These are phyloP conservation scores for Ormosia semicastrata DNA, from an alignment of 306 rosid species.

Conservation along the genomic window DNA sequence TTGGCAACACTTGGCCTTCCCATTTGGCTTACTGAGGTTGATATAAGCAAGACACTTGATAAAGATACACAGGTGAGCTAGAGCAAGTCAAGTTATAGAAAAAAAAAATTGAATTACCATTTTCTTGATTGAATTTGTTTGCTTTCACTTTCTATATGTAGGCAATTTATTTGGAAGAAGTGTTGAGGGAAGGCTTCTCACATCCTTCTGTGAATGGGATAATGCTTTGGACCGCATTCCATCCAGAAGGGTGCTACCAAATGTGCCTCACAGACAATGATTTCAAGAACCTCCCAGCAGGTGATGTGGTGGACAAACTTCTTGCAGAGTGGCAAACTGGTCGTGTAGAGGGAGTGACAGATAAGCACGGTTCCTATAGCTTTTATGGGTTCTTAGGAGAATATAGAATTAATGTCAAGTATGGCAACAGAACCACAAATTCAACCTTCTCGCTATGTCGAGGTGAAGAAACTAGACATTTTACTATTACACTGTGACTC, in stretches of 20 bases:
- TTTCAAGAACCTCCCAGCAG: constrained; percentile 71
- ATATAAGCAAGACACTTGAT: constrained; percentile 64
- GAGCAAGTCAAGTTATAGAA: neutral
- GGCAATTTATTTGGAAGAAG: constrained; percentile 75
- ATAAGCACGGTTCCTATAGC: constrained; percentile 70
- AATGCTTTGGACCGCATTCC: constrained; percentile 86
- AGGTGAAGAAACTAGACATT: constrained; percentile 74
- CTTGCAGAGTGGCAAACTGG: constrained; percentile 70
- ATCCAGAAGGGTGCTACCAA: constrained; percentile 78
- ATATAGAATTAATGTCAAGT: constrained; percentile 42
- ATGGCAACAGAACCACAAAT: constrained; percentile 41
- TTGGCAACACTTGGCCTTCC: constrained; percentile 82
- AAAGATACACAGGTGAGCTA: constrained; percentile 58
- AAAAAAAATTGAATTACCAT: neutral
- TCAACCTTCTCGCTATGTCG: constrained; percentile 60
- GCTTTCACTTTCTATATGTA: neutral
- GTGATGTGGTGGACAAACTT: constrained; percentile 79
- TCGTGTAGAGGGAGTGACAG: constrained; percentile 46
- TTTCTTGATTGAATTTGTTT: neutral
- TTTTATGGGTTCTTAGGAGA: constrained; percentile 87
- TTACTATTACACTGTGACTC: constrained; percentile 48
- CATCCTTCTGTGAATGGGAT: constrained; percentile 85
- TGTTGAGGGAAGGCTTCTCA: constrained; percentile 82
- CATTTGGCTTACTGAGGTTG: constrained; percentile 92
- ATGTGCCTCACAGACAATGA: constrained; percentile 83